phyloP scores from a whole-genome alignment of 441 rosid genomes.

The Omphalea diandra region DNA sequence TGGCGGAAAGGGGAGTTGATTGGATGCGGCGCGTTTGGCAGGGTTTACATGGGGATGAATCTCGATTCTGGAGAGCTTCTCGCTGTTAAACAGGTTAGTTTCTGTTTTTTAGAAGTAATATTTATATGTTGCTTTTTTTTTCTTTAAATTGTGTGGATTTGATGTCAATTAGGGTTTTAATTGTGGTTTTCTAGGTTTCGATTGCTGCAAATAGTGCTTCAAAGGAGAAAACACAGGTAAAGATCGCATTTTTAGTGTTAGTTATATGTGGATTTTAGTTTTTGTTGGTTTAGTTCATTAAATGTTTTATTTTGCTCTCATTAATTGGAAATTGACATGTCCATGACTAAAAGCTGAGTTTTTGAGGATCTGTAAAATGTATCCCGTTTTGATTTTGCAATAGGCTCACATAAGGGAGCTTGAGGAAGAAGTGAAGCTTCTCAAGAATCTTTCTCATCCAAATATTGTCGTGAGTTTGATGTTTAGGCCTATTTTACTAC shows the following conservation, averaged over 20 bases:
- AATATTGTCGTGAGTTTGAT: slow-evolving; percentile 86
- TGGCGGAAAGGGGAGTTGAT: slow-evolving; percentile 98
- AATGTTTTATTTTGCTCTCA: too few relatives aligned
- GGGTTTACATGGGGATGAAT: slow-evolving; percentile 99
- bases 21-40: slow-evolving; percentile 94
- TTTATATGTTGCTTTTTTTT: neutral
- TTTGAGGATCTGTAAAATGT: too few relatives aligned
- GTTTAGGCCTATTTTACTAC: neutral
- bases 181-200: slow-evolving; percentile 52
- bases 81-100: slow-evolving; percentile 83
- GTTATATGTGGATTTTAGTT: neutral
- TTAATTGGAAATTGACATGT: too few relatives aligned
- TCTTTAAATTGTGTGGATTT: too few relatives aligned
- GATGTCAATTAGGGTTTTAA: neutral
- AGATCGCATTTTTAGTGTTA: neutral
- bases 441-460: slow-evolving; percentile 88
- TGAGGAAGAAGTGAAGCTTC: slow-evolving; percentile 94
- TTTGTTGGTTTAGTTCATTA: neutral
- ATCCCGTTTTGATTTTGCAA: slow-evolving; percentile 18
- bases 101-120: neutral
- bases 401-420: slow-evolving; percentile 95
- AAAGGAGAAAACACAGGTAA: slow-evolving; percentile 92
- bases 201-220: slow-evolving; percentile 81
- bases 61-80: slow-evolving; percentile 99
- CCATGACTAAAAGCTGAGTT: too few relatives aligned